Percentiles rank a stretch among this genome's conserved stretches.
These are phyloP conservation scores for Boechera retrofracta DNA, from an alignment of 345 rosid species.

Conservation along the genomic window DNA sequence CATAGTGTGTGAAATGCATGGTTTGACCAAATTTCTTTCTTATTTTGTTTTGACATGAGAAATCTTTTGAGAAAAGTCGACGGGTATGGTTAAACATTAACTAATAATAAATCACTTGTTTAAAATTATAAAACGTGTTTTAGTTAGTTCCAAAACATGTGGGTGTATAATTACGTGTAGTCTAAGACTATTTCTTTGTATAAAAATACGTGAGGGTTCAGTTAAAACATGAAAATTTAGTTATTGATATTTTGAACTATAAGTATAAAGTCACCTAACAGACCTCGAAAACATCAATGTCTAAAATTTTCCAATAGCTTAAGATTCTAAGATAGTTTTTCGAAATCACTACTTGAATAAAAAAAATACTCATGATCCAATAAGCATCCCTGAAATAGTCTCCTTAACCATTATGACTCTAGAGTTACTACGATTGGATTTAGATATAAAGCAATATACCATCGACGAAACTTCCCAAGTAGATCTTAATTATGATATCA, in stretches of 20 bases:
- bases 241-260: neutral
- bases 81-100: conserved; percentile 30
- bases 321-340: neutral
- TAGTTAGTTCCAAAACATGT: conserved; percentile 12
- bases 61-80: conserved; percentile 38
- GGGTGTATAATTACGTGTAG: neutral
- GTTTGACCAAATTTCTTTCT: conserved; percentile 40
- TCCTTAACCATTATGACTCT: neutral
- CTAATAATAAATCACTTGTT: conserved; percentile 4
- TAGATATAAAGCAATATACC: neutral
- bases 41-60: conserved; percentile 29
- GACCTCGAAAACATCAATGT: neutral
- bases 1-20: conserved; percentile 37
- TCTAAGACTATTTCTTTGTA: neutral
- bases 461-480: conserved; percentile 4
- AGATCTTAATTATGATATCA: neutral
- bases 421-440: neutral
- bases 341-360: neutral
- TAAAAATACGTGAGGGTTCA: neutral
- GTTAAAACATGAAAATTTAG: neutral
- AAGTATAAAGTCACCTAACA: neutral
- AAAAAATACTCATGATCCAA: too few relatives aligned
- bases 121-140: neutral
- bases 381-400: neutral
- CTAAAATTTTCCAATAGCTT: neutral